Evolutionary conservation across 1,284 basidiomycete species (phyloP), one percentile per base, ranked within the genome.

Genomic region (Anthracocystis panici-leucophaei): DNA sequence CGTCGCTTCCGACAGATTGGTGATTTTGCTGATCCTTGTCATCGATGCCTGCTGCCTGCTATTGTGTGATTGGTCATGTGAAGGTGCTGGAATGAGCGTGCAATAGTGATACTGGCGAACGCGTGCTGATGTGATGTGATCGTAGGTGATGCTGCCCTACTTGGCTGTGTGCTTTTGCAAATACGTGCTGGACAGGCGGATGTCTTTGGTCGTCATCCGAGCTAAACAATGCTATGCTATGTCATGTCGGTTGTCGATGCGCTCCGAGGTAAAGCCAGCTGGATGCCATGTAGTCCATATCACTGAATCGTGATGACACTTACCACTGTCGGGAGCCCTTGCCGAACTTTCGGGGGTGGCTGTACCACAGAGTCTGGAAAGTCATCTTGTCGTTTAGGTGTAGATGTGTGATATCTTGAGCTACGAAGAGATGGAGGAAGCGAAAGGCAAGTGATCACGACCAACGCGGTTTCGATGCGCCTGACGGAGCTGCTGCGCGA

Each of bases 271-370:
- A 12, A 27, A 40, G 4, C 44, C 44, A 41, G 54, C 45, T 44
- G 58, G 46, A 23, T 59, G 56, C 49, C 25, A 38, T 46, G 57
- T 55, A 35, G 42, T 35, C 31, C 25, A 12, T 29, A 27, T 35
- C 29, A 18, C 21, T 62, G 33, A 10, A n/a, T 40, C 35, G 35
- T 25, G 49, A n/a, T 50, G 46, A 73, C 50, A 82, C 82, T 74
- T 60, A 83, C 82, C 82, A 84, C 56, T 77, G 65, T 35, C 83
- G 83, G 23, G 81, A 80, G 65, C 83, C 83, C 79, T 84, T 84
- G 65, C 79, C 81, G 73, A 71, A 79, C 68, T 79, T 78, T 73
- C 78, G 77, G 57, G 78, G 77, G 74, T 79, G 81, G 72, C 74
- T 77, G 82, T 75, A 82, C 83, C 83, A 84, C 59, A 82, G 63